A percentile compares a stretch with the other conserved stretches of the same genome.
These are phyloP conservation scores for Leishmania tarentolae DNA, from an alignment of 208 protist species.

Conservation along the genomic window DNA sequence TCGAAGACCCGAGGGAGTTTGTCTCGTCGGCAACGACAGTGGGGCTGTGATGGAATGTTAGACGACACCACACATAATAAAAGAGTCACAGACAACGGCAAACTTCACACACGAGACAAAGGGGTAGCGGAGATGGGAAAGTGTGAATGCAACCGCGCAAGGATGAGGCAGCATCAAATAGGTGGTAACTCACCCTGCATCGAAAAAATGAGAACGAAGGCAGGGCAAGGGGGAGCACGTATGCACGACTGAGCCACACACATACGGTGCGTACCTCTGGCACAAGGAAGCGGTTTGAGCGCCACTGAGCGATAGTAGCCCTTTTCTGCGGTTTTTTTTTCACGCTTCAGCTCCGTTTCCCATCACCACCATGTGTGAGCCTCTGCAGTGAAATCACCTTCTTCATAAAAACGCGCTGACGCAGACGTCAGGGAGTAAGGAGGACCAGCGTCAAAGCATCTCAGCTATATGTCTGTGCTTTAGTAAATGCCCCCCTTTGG, in stretches of 20 bases:
- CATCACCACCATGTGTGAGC: too few species aligned
- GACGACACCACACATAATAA: not conserved
- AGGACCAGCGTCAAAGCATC: not conserved
- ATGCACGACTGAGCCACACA: not conserved
- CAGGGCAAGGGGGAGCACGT: not conserved
- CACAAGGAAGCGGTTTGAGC: not conserved
- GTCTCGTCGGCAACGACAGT: not conserved
- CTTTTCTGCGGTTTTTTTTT: not conserved
- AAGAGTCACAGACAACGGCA: not conserved
- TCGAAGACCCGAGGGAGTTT: not conserved
- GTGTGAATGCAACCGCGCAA: not conserved
- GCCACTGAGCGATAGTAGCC: too few species aligned
- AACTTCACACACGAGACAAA: not conserved
- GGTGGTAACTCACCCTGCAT: not conserved
- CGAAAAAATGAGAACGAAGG: not conserved
- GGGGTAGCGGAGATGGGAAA: not conserved
- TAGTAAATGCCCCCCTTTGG: too few species aligned
- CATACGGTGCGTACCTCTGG: not conserved
- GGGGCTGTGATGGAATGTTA: not conserved
- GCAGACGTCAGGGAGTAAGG: not conserved
- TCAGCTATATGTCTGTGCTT: not conserved
- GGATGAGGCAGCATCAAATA: not conserved
- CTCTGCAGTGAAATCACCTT: not conserved
- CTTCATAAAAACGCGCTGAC: not conserved
- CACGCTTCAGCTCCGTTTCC: not conserved